Evolutionary conservation across 306 rosid genomes (phyloP).

Genomic region (Astragalus glycyphyllos): DNA sequence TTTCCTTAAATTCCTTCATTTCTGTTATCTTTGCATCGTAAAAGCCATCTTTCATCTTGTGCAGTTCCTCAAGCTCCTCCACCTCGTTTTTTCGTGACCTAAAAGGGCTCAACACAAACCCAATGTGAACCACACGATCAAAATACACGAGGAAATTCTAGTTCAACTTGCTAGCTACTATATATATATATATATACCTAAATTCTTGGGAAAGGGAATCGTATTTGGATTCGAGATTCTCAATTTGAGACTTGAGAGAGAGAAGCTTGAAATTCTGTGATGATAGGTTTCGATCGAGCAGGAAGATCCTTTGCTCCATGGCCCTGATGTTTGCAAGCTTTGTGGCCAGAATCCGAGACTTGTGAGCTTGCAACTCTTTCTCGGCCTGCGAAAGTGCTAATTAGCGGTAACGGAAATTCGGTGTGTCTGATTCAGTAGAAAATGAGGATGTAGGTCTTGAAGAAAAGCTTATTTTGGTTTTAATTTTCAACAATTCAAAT

Average conservation of each 20-base stretch:
- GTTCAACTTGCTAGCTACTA: not conserved
- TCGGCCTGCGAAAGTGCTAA: constrained; percentile 54
- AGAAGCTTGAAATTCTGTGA: constrained; percentile 54
- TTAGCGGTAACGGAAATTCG: not conserved
- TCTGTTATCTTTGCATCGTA: constrained; percentile 53
- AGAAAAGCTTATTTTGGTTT: not conserved
- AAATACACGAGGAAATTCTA: not conserved
- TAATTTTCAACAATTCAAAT: not conserved
- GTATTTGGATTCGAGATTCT: constrained; percentile 55
- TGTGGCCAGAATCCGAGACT: constrained; percentile 56
- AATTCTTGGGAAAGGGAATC: constrained; percentile 42
- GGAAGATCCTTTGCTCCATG: constrained; percentile 61
- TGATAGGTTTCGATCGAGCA: constrained; percentile 62
- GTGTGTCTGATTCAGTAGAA: constrained; percentile 26
- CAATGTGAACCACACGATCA: not conserved
- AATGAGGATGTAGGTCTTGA: not conserved
- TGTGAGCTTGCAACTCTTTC: constrained; percentile 63
- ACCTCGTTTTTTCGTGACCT: constrained; percentile 67
- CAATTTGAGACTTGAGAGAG: constrained; percentile 62
- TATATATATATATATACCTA: constrained; percentile 54
- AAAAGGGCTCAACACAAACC: not conserved
- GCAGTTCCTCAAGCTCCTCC: constrained; percentile 68
- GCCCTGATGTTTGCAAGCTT: constrained; percentile 63
- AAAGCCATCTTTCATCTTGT: constrained; percentile 52
- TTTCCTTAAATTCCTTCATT: constrained; percentile 65